Conservation (phyloP, 768 basidiomycete species). For the Pilatotrama ljubarskyi region DNA sequence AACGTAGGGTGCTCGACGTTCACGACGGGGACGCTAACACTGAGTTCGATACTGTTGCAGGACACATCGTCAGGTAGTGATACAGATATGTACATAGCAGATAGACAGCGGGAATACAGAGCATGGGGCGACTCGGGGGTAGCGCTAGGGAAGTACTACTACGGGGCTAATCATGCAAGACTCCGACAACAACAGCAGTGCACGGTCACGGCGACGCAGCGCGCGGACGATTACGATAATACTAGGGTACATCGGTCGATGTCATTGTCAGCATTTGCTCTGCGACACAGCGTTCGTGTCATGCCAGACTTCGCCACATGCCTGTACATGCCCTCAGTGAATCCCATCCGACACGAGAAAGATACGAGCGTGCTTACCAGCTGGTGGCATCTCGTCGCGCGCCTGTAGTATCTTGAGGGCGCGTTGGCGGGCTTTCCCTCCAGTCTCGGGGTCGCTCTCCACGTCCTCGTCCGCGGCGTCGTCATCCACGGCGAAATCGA, state of each 20-base stretch:
- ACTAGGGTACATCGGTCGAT: constrained; percentile 18
- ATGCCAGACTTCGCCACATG: constrained; percentile 83
- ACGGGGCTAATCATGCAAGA: constrained; percentile 20
- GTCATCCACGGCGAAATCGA: constrained; percentile 59
- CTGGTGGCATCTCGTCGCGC: constrained; percentile 59
- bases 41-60: not conserved
- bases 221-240: constrained; percentile 20
- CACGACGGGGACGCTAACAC: constrained; percentile 21
- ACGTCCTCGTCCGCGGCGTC: constrained; percentile 44
- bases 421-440: constrained; percentile 49
- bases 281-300: constrained; percentile 17
- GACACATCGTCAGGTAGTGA: constrained; percentile 5
- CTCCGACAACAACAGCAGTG: constrained; percentile 16
- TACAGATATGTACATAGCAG: constrained; percentile 24
- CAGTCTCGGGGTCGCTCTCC: constrained; percentile 38
- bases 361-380: constrained; percentile 21
- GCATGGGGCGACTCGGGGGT: constrained; percentile 3
- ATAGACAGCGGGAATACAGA: constrained; percentile 21
- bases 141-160: constrained; percentile 12
- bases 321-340: constrained; percentile 38
- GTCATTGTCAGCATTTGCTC: constrained; percentile 9
- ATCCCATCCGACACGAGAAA: not conserved
- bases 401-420: constrained; percentile 72
- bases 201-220: constrained; percentile 1
- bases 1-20: not conserved